phyloP scores from a whole-genome alignment of 176 grass and related monocot genomes.

The Musa itinerans region DNA sequence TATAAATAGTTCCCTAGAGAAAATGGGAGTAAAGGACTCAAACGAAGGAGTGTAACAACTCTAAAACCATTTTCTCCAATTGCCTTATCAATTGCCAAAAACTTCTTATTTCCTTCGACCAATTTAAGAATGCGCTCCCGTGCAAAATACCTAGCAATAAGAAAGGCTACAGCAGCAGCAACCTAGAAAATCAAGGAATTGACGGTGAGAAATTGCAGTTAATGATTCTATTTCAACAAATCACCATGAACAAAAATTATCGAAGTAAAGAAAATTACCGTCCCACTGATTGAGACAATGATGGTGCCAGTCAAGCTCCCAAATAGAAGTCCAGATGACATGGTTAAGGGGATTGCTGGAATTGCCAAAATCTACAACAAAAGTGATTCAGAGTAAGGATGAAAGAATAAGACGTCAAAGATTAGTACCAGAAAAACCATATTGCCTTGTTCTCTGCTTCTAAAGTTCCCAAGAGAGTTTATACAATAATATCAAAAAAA shows the following conservation, averaged over 20 bases:
- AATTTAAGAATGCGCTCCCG: slow-evolving; percentile 91
- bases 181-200: slow-evolving; percentile 46
- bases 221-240: slow-evolving; percentile 1
- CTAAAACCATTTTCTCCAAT: slow-evolving; percentile 99
- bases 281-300: slow-evolving; percentile 91
- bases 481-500: not conserved
- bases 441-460: not conserved
- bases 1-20: slow-evolving; percentile 98
- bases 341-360: slow-evolving; percentile 96
- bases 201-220: slow-evolving; percentile 21
- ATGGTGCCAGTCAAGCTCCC: slow-evolving; percentile 80
- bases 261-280: slow-evolving; percentile 42
- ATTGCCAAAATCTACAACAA: slow-evolving; percentile 77
- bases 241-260: not conserved
- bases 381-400: not conserved
- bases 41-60: slow-evolving; percentile 83
- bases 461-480: not conserved
- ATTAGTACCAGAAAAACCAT: not conserved
- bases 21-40: slow-evolving; percentile 92
- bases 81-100: slow-evolving; percentile 95
- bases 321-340: slow-evolving; percentile 88
- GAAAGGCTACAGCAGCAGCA: slow-evolving; percentile 76
- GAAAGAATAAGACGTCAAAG: not conserved
- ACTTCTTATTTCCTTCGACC: slow-evolving; percentile 98
- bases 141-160: slow-evolving; percentile 99